Evolutionary conservation across 2,329 filamentous ascomycete species (phyloP), one percentile per base, ranked within the genome.

Genomic region (Fonsecaea multimorphosa): DNA sequence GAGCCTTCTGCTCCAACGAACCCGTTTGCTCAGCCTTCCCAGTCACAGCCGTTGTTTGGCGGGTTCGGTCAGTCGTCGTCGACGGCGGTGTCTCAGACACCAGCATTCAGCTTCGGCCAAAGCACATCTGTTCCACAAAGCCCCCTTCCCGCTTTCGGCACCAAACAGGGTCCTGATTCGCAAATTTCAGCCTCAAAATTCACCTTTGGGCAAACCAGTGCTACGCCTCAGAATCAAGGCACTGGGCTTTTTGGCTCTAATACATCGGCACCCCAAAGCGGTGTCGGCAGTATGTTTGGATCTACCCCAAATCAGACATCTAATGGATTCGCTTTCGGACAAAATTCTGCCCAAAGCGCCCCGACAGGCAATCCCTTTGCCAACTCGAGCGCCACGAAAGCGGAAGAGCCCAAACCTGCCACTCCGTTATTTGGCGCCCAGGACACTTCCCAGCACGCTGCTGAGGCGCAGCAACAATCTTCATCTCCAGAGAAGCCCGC

Each of bases 61-160:
- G 68, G 66, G 7, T 68, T 72, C 31, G 68, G 63, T 53, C 58
- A 61, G 34, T 27, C 62, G 12, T 40, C 65, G 14, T 52, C 64
- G 29, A 44, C 61, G 24, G 34, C 68, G 19, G 54, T 63, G 14
- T 58, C 61, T 32, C 58, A 61, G 38, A 61, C 61, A 40, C 44
- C 70, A 49, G 32, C 58, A 22, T 68, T 68, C 56, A 53, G 22
- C n/a, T 68, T 71, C 56, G 68, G 68, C 22, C 61, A 70, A 51
- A 65, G 38, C 29, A 65, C 56, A 24, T 38, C 69, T 7, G 54
- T 61, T 34, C n/a, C 63, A 32, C 66, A 63, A 53, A 67, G 54
- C 7, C 32, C 58, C 12, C 51, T 65, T 24, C 63, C 66, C 27
- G 31, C 68, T 22, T 62, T 66, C 22, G 64, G 59, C 53, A 27